These are phyloP conservation scores for Xylogone sp. DNA, from an alignment of 2,329 filamentous ascomycete genomes.

Conservation along the genomic window DNA sequence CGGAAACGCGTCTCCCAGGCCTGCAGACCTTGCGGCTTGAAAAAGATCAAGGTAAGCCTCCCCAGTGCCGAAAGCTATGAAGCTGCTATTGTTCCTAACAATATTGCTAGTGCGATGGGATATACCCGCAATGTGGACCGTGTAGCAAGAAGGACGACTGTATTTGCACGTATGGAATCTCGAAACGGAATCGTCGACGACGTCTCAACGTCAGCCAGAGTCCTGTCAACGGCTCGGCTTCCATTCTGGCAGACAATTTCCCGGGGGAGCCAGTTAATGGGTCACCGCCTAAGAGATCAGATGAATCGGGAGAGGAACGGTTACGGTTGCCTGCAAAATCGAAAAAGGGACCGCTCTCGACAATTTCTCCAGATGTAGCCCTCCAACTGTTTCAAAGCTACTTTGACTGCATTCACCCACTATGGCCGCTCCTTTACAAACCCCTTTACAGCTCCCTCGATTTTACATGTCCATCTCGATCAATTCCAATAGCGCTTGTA, in stretches of 20 bases:
- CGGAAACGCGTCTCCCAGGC: slow-evolving; percentile 26
- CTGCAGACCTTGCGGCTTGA: slow-evolving; percentile 20
- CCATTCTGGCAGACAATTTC: background rate
- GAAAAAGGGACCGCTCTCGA: background rate
- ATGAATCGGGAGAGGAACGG: background rate
- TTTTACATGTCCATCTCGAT: slow-evolving; percentile 17
- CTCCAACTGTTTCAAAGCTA: slow-evolving; percentile 24
- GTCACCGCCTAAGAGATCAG: background rate
- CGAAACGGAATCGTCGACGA: slow-evolving; percentile 15
- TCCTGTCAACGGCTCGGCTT: background rate
- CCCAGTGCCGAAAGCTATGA: background rate
- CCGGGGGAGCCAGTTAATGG: background rate
- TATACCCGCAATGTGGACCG: slow-evolving; percentile 18
- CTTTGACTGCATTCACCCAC: slow-evolving; percentile 26
- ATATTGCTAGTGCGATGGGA: slow-evolving; percentile 22
- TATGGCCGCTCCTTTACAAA: slow-evolving; percentile 28
- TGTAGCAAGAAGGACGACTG: slow-evolving; percentile 15
- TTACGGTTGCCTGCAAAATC: background rate
- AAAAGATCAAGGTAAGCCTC: slow-evolving; percentile 23
- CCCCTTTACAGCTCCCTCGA: slow-evolving; percentile 23
- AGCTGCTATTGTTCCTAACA: background rate
- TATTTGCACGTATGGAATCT: slow-evolving; percentile 23
- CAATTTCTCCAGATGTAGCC: slow-evolving; percentile 16
- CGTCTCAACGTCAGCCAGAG: background rate
- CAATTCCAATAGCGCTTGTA: slow-evolving; percentile 19